Conservation (phyloP, 2,329 filamentous ascomycete genomes). For the Penicillium occitanis region DNA sequence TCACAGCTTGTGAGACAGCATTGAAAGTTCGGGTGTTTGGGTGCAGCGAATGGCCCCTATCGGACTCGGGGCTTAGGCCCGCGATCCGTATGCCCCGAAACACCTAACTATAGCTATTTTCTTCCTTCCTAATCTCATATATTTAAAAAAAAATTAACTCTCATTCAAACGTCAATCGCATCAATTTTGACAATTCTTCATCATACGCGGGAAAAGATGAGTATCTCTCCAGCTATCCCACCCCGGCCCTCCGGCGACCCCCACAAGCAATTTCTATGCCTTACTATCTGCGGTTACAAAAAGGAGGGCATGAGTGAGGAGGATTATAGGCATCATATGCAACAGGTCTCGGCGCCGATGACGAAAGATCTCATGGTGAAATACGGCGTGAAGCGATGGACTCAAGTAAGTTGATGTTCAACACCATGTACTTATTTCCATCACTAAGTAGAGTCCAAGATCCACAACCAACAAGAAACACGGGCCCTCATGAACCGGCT, state of each 20-base stretch:
- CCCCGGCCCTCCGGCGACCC: neutral
- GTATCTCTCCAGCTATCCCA: neutral
- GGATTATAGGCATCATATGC: slow-evolving; percentile 51
- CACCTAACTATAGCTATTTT: neutral
- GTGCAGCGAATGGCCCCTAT: neutral
- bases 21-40: neutral
- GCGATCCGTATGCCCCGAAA: neutral
- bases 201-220: neutral
- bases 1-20: neutral
- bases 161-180: neutral
- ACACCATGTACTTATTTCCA: neutral
- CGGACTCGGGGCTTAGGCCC: neutral
- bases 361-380: slow-evolving; percentile 52
- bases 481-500: slow-evolving; percentile 44
- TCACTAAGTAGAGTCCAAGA: slow-evolving; percentile 31
- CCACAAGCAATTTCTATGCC: slow-evolving; percentile 36
- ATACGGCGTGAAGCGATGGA: slow-evolving; percentile 52
- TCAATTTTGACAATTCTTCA: neutral
- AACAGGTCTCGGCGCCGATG: slow-evolving; percentile 48
- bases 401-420: slow-evolving; percentile 31
- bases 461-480: slow-evolving; percentile 42
- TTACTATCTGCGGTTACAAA: slow-evolving; percentile 53
- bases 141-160: neutral
- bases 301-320: slow-evolving; percentile 52
- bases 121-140: neutral